Evolutionary conservation across 805 yeast genomes (phyloP), one percentile per base, ranked within the genome.

Genomic region (Candida mattraensis): DNA sequence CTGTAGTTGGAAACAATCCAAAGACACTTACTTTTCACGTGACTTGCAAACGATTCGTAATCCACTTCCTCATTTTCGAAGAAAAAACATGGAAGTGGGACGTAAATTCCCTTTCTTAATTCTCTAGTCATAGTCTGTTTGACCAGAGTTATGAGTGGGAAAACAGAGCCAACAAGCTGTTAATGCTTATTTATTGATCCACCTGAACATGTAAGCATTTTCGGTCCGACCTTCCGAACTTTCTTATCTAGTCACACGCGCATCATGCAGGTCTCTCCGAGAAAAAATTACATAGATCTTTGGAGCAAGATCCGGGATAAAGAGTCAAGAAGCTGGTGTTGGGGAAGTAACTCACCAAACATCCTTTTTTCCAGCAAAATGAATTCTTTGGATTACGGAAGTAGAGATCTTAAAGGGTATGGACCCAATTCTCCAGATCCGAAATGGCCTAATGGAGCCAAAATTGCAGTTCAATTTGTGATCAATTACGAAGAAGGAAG

Each of bases 21-120:
- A 13, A 22, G 24, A 24, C 7, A 31, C 33, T 61, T 40, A 33
- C 50, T 40, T 31, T 52, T 50, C 10, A 64, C 62, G 30, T 64
- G 68, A 21, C 43, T 41, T 18, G 50, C 48, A 40, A 60, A 66
- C 20, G 66, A 48, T 2, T 53, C 61, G 16, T 59, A 40, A 37
- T 63, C 65, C 13, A 64, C 35, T 3, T 60, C 48, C 24, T 48
- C 53, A 15, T 50, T 46, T 9, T 45, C 49, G 25, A 30, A 23
- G 23, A 45, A 45, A 26, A 45, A 45, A 16, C 44, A 39, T 5
- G 49, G 49, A 14, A 45, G 20, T 19, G 49, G 47, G 6, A 33
- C 49, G 10, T 38, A 26, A 13, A 42, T 42, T n/a, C 46, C 46
- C 16, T 33, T 25, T 24, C 28, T 33, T 10, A 44, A 35, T 24